Base-by-base conservation (phyloP, 1,284 basidiomycete genomes). In the Thelephora terrestris region DNA sequence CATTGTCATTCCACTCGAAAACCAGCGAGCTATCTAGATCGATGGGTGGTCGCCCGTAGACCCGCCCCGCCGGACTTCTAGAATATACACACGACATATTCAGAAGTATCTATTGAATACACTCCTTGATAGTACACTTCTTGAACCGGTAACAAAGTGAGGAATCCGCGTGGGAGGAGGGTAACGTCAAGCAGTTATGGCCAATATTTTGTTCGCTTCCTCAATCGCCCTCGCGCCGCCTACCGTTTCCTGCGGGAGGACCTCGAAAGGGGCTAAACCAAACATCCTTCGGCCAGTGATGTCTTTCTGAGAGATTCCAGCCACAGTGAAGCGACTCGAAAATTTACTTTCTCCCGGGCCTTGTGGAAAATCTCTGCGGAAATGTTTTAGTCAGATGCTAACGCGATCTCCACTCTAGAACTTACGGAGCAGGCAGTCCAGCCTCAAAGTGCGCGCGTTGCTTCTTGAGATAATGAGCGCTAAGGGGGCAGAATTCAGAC, bases 331-430 rank as follows among this genome's bases (percentile, higher is more conserved):
- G 5, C 78, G 71, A 2, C 74, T 77, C 0, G 61, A 50, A 57
- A 84, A 86, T 3, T 50, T 51, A 1, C 71, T 71, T 66, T 91
- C 87, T 17, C 86, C 85, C 36, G 71, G 71, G 1, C 86, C 87
- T 10, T 81, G 78, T 0, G 86, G 85, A 56, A 89, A 90, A 58
- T 91, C 85, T 1, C 76, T 79, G 50, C 29, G 9, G 51, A 1
- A 20, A 44, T 3, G 47, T 7, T 4, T 23, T 10, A 20, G n/a
- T n/a, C n/a, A n/a, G n/a, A n/a, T 16, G 23, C n/a, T 25, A 25
- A 23, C 12, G n/a, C 7, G 37, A 20, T 47, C 4, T 7, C 10
- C n/a, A n/a, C n/a, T n/a, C 4, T 46, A 10, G 20, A 18, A 67
- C 78, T 54, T 57, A 79, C 62, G 81, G 81, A 1, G 81, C 67